Conservation (phyloP, 345 rosid genomes). For the Cardiospermum halicacabum region DNA sequence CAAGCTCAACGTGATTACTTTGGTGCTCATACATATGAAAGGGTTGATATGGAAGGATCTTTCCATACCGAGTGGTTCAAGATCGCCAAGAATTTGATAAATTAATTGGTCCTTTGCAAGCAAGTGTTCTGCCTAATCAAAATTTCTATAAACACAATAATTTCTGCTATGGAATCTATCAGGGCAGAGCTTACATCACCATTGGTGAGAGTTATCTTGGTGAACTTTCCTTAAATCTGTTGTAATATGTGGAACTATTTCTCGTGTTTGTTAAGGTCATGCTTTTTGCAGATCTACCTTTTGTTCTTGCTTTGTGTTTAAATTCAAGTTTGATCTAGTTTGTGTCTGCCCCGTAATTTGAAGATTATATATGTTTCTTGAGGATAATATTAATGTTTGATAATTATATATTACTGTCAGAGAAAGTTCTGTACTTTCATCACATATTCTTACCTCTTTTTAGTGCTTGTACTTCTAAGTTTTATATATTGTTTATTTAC, state of each 20-base stretch:
- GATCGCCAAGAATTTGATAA: constrained; percentile 66
- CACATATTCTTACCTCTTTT: not conserved
- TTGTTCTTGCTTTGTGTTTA: constrained; percentile 10
- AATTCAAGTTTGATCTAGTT: constrained; percentile 1
- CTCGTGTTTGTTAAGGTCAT: constrained; percentile 12
- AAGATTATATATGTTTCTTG: not conserved
- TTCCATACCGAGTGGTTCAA: constrained; percentile 99
- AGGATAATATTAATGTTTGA: not conserved
- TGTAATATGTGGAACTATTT: not conserved
- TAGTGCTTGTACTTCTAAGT: constrained; percentile 1
- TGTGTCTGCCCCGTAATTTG: not conserved
- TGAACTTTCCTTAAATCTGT: not conserved
- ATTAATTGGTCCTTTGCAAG: constrained; percentile 14
- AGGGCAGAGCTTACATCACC: constrained; percentile 10
- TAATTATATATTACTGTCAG: not conserved
- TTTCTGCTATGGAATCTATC: constrained; percentile 19
- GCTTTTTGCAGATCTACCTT: constrained; percentile 11
- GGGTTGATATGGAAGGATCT: constrained; percentile 82
- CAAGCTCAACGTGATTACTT: constrained; percentile 97
- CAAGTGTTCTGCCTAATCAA: constrained; percentile 10
- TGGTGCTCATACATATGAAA: constrained; percentile 97
- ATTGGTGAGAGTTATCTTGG: constrained; percentile 1
- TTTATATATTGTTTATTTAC: not conserved
- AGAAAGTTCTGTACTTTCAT: constrained; percentile 3
- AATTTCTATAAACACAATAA: constrained; percentile 24